Conservation (phyloP, 129 eudicot genomes). For the Helianthus annuus region HanXRQr2.0-SUNRISE NC_035441.2:180258127-180258626, state of each 20-base stretch:
- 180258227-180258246: conserved; percentile 60
- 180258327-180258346: conserved; percentile 80
- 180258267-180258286: conserved; percentile 61
- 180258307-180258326: conserved; percentile 83
- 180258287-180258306: conserved; percentile 92
- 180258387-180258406: conserved; percentile 58
- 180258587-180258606: conserved; percentile 75
- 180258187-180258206: conserved; percentile 52
- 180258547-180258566: conserved; percentile 82
- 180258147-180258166: conserved; percentile 54
- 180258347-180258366: conserved; percentile 67
- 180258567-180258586: conserved; percentile 91
- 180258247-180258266: conserved; percentile 72
- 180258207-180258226: conserved; percentile 94
- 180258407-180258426: conserved; percentile 67
- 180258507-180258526: conserved; percentile 24
- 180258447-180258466: conserved; percentile 67
- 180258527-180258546: conserved; percentile 63
- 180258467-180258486: conserved; percentile 16
- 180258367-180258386: conserved; percentile 74
- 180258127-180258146: conserved; percentile 67
- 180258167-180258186: conserved; percentile 58
- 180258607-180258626: conserved; percentile 55
- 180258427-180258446: conserved; percentile 80
- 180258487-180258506: conserved; percentile 11